Evolutionary conservation across 345 rosid species (phyloP).

Genomic region (Aegle marmelos): DNA sequence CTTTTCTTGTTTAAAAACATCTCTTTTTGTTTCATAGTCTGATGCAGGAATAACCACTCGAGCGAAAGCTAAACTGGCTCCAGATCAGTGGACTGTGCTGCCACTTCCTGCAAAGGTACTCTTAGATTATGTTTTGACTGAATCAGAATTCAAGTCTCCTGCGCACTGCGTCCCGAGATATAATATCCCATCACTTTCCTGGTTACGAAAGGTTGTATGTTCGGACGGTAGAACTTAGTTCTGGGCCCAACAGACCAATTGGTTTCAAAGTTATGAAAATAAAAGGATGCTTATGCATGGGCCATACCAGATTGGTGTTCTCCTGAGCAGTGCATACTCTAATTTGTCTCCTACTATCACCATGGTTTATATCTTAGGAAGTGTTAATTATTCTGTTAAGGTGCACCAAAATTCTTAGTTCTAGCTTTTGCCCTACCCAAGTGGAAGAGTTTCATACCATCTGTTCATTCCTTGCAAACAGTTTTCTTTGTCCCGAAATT

Average conservation of each 20-base stretch:
- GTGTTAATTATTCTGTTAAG: neutral
- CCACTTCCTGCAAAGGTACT: constrained; percentile 80
- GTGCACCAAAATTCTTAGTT: neutral
- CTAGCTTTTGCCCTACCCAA: neutral
- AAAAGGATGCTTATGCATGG: neutral
- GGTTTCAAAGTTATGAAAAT: neutral
- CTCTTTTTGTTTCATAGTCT: constrained; percentile 36
- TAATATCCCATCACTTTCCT: too few relatives aligned
- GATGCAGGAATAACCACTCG: constrained; percentile 82
- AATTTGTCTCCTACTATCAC: neutral
- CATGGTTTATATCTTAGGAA: neutral
- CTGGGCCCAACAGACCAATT: neutral
- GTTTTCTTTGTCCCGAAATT: neutral
- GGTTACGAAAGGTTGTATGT: neutral
- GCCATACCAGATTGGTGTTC: neutral
- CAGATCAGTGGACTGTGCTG: constrained; percentile 79
- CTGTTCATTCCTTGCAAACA: neutral
- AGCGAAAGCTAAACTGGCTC: constrained; percentile 77
- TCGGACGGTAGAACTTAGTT: neutral
- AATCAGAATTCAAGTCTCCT: neutral
- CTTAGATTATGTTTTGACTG: constrained; percentile 12
- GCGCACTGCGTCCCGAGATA: too few relatives aligned
- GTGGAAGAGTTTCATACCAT: neutral
- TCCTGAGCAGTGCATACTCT: neutral
- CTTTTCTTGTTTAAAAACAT: constrained; percentile 18